Evolutionary conservation across 306 rosid species (phyloP).

Genomic region (Vicia faba): DNA sequence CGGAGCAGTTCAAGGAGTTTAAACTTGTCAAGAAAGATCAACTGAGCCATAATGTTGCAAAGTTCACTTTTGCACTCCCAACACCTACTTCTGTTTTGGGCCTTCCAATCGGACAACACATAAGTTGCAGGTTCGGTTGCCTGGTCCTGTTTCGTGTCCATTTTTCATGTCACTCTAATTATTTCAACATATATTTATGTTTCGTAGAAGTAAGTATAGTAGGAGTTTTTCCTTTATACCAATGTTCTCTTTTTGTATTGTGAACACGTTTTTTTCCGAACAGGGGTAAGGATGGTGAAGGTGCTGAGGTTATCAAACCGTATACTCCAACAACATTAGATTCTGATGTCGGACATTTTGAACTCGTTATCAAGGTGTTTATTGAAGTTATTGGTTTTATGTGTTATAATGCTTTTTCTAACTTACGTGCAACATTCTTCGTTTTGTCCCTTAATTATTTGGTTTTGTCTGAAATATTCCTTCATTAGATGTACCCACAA

Average conservation of each 20-base stretch:
- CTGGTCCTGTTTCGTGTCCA: constrained; percentile 10
- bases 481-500: constrained; percentile 93
- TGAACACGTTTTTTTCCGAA: constrained; percentile 35
- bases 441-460: constrained; percentile 14
- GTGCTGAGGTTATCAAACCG: constrained; percentile 88
- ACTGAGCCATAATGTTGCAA: constrained; percentile 96
- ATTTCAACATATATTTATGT: constrained; percentile 12
- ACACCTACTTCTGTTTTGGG: constrained; percentile 84
- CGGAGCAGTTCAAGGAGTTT: constrained; percentile 72
- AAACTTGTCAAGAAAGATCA: constrained; percentile 78
- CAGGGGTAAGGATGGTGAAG: constrained; percentile 92
- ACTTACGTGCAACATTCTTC: constrained; percentile 24
- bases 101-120: constrained; percentile 98
- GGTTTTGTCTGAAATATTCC: constrained; percentile 21
- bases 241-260: not conserved
- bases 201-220: not conserved
- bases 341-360: constrained; percentile 89
- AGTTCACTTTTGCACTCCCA: constrained; percentile 81
- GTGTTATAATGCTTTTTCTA: constrained; percentile 8
- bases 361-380: constrained; percentile 86
- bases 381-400: constrained; percentile 12
- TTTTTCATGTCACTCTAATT: constrained; percentile 6
- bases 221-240: not conserved
- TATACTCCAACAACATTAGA: constrained; percentile 97
- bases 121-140: constrained; percentile 86